Percentiles rank a stretch among this genome's conserved stretches.
Conservation (phyloP, 108 stramenopile species). For the Aurantiochytrium sp. region DNA sequence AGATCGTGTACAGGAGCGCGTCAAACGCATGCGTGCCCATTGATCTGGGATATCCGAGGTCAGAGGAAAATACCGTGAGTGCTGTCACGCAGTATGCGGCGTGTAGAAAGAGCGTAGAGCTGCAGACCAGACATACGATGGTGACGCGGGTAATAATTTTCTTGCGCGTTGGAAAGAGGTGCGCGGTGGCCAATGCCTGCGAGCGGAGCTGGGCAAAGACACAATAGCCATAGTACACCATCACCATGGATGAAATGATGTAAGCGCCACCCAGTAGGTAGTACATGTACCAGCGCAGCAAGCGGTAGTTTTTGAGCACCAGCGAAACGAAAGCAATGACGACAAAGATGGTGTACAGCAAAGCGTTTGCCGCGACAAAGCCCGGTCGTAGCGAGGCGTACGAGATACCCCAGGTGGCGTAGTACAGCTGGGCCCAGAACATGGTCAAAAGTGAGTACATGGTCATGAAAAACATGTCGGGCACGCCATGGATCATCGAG, state of each 20-base stretch:
- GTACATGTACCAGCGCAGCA: not conserved
- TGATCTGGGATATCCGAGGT: not conserved
- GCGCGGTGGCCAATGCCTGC: not conserved
- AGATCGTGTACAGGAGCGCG: not conserved
- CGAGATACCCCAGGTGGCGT: not conserved
- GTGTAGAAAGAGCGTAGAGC: not conserved
- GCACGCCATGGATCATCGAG: not conserved
- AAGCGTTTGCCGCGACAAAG: not conserved
- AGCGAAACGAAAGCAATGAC: not conserved
- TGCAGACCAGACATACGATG: not conserved
- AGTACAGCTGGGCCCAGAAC: conserved; percentile 20
- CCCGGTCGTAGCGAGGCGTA: not conserved
- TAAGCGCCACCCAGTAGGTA: not conserved
- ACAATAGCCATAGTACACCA: not conserved
- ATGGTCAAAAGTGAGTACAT: conserved; percentile 2
- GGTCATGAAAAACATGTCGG: not conserved
- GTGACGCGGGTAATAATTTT: not conserved
- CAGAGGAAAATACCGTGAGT: not conserved
- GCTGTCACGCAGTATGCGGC: not conserved
- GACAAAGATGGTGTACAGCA: not conserved
- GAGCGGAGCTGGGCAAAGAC: not conserved
- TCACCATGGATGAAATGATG: not conserved
- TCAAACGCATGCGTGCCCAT: not conserved
- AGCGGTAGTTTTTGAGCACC: not conserved
- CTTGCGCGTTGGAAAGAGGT: not conserved